A percentile compares a stretch with the other conserved stretches of the same genome.
phyloP scores from a whole-genome alignment of 352 stramenopile species.

The Phytophthora europaea region DNA sequence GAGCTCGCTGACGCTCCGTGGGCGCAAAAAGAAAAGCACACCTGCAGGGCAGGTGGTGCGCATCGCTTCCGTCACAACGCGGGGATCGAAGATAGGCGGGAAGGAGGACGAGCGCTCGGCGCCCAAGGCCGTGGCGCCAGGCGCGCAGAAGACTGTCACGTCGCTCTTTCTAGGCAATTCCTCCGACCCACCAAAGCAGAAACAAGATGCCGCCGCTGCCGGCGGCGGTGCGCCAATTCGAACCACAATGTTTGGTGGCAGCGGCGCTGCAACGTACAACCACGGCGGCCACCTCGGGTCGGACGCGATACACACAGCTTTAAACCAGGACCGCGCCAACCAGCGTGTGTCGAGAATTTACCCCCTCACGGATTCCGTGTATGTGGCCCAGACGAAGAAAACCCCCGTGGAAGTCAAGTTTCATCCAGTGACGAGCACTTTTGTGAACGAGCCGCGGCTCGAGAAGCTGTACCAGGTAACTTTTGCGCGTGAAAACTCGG shows the following conservation, averaged over 20 bases:
- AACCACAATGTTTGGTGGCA: constrained; percentile 25
- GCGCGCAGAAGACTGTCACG: constrained; percentile 36
- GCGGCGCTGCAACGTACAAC: constrained; percentile 14
- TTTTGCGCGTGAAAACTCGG: constrained; percentile 82
- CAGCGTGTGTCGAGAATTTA: constrained; percentile 83
- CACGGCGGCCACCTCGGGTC: constrained; percentile 33
- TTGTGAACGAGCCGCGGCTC: constrained; percentile 74
- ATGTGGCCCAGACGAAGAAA: constrained; percentile 77
- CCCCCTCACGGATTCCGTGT: constrained; percentile 75
- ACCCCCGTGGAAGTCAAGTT: constrained; percentile 84
- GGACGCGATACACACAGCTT: constrained; percentile 32
- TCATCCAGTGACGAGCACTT: constrained; percentile 76
- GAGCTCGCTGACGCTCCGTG: constrained; percentile 32
- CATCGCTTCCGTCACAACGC: constrained; percentile 32
- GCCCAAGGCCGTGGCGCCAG: constrained; percentile 37
- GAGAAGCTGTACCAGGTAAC: constrained; percentile 87
- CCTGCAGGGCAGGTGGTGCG: constrained; percentile 34
- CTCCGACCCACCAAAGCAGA: constrained; percentile 23
- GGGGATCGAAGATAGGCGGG: constrained; percentile 38
- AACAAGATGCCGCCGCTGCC: constrained; percentile 17
- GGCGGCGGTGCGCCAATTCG: constrained; percentile 6
- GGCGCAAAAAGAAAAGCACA: constrained; percentile 40
- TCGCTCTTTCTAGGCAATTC: constrained; percentile 40
- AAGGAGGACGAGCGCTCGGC: constrained; percentile 52
- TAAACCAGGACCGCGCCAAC: constrained; percentile 73